Evolutionary conservation across 2,329 filamentous ascomycete species (phyloP).

Genomic region (Clonostachys sp.): DNA sequence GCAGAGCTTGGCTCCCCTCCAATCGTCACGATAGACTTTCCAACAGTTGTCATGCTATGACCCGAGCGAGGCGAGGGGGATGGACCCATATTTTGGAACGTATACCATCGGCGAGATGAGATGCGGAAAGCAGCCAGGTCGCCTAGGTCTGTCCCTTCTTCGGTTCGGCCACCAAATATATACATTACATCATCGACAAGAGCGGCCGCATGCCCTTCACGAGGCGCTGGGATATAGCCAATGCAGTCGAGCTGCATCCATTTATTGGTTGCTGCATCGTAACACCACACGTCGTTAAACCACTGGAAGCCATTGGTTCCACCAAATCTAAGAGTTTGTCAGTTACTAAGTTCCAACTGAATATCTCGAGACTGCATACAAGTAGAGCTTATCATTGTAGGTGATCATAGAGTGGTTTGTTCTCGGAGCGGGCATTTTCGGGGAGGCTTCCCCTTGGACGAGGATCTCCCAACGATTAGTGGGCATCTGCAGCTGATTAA

Average conservation of each 20-base stretch:
- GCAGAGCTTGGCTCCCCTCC: constrained; percentile 93
- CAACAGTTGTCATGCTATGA: constrained; percentile 95
- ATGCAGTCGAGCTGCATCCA: constrained; percentile 95
- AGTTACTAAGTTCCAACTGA: background rate
- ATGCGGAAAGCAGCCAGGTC: constrained; percentile 79
- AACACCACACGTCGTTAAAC: constrained; percentile 99
- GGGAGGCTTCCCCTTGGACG: constrained; percentile 55
- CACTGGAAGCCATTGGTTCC: constrained; percentile 93
- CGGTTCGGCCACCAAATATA: constrained; percentile 91
- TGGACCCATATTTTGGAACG: constrained; percentile 98
- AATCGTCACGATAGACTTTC: constrained; percentile 86
- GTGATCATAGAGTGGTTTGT: constrained; percentile 94
- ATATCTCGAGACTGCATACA: constrained; percentile 52
- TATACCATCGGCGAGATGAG: constrained; percentile 90
- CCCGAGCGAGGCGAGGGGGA: constrained; percentile 90
- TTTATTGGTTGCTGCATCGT: constrained; percentile 75
- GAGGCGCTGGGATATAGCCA: constrained; percentile 89
- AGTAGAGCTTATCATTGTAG: constrained; percentile 87
- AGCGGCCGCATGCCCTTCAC: constrained; percentile 91
- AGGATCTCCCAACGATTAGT: constrained; percentile 93
- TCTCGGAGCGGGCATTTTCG: constrained; percentile 71
- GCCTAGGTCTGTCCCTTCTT: constrained; percentile 87
- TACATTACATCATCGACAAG: constrained; percentile 99
- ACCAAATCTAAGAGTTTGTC: constrained; percentile 64
- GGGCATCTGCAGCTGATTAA: constrained; percentile 89